Base-by-base conservation (phyloP, 495 filamentous ascomycete genomes). In the Trichoderma gamsii region DNA sequence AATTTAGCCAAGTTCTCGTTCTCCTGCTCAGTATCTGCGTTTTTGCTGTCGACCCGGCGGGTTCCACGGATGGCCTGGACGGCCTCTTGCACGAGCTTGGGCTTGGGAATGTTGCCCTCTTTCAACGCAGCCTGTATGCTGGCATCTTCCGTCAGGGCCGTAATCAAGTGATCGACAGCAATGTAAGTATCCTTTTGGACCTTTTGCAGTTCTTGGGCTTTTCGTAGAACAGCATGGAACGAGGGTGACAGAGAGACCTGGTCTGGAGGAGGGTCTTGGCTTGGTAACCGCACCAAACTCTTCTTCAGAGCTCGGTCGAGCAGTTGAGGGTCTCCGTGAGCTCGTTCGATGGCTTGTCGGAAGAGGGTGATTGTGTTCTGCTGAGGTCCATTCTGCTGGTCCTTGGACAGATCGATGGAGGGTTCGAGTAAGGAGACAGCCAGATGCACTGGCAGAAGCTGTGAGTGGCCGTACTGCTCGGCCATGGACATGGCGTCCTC, bases 1-100 rank as follows among this genome's bases (percentile, higher is more conserved):
- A 95, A 99, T 72, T 97, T 99, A 79, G 93, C 92, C 46, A 99
- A 82, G 71, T 94, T 96, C 79, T 99, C 95, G 73, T 91, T 89
- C 74, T 96, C 93, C 75, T 88, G 82, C 76, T 96, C 92, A 0
- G 90, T 84, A 78, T 97, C 95, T 41, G 96, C 95, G 3, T 91
- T 97, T 80, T 94, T 93, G 32, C 91, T 95, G 78, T 99, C 95
- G 29, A 99, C 93, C 64, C 93, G 84, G 78, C 85, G 89, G 41
- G 92, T 97, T 41, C 95, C 95, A 6, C 94, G 89, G 72, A 99
- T 96, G 63, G 92, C 87, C 76, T 90, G 87, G 56, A 99, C 84
- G 18, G 95, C 94, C 67, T 86, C 88, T 72, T 97, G 92, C 67
- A 99, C 84, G 25, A 97, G 82, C 76, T 96, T 96, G 18, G 90